Conservation (phyloP, 1,284 basidiomycete genomes). For the Apiotrichum mycotoxinovorans region DNA sequence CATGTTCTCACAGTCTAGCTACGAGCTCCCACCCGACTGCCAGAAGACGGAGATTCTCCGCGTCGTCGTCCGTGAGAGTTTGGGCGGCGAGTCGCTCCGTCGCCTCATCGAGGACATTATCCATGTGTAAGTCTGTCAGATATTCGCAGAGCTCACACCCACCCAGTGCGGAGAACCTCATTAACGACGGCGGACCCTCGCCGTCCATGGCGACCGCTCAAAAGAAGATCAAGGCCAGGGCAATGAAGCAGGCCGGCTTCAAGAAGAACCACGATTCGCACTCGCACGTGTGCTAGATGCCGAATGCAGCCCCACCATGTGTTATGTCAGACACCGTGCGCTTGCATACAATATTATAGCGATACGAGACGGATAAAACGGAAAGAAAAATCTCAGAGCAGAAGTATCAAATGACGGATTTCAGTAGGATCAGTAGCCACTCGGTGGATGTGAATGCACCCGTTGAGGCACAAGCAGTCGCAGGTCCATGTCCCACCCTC, state of each 20-base stretch:
- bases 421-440: no score
- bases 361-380: no score
- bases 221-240: not conserved
- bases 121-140: constrained; percentile 1
- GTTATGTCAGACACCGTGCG: not conserved
- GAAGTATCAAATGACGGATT: no score
- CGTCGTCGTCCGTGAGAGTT: constrained; percentile 74
- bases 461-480: no score
- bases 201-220: constrained; percentile 23
- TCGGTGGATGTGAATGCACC: no score
- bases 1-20: no score
- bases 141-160: not conserved
- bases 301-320: not conserved
- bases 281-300: not conserved
- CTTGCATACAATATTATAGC: no score
- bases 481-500: no score
- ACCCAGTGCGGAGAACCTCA: constrained; percentile 34
- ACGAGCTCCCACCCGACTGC: constrained; percentile 69
- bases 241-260: not conserved
- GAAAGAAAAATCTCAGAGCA: no score
- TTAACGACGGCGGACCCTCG: constrained; percentile 34
- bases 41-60: constrained; percentile 73
- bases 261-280: not conserved
- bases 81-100: constrained; percentile 38
- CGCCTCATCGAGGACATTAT: constrained; percentile 45